phyloP scores from a whole-genome alignment of 768 basidiomycete genomes.

The Asterophora parasitica region DNA sequence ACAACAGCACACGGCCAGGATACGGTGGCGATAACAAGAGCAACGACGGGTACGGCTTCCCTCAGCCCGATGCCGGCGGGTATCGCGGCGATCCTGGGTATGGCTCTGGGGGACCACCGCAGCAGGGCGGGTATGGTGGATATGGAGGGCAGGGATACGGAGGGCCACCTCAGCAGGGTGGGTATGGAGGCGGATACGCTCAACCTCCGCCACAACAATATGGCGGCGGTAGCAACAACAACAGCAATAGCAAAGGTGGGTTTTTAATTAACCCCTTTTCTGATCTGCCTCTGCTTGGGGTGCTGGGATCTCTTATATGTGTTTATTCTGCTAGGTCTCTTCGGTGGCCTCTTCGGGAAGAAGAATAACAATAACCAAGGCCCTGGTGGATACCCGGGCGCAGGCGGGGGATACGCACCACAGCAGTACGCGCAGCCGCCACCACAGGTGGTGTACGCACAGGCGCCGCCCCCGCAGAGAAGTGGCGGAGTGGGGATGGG shows the following conservation, averaged over 20 bases:
- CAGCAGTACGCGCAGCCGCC: no score
- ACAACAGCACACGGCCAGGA: slow-evolving; percentile 20
- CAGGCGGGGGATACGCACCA: slow-evolving; percentile 29
- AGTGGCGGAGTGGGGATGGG: slow-evolving; percentile 4
- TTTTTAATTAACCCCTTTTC: not conserved
- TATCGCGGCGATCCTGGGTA: slow-evolving; percentile 19
- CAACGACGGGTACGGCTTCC: slow-evolving; percentile 20
- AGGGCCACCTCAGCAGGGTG: slow-evolving; percentile 16
- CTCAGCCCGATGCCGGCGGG: slow-evolving; percentile 15
- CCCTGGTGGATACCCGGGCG: not conserved
- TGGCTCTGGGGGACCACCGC: slow-evolving; percentile 21
- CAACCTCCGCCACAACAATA: slow-evolving; percentile 12
- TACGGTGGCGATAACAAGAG: slow-evolving; percentile 6
- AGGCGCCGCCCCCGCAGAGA: slow-evolving; percentile 19
- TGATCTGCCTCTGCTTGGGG: no score
- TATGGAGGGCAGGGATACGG: slow-evolving; percentile 18
- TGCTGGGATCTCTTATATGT: not conserved
- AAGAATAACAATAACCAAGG: no score
- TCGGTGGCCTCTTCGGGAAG: no score
- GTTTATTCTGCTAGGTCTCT: not conserved
- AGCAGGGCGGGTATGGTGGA: slow-evolving; percentile 15
- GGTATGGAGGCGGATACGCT: slow-evolving; percentile 3
- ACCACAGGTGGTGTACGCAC: slow-evolving; percentile 37
- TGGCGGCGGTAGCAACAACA: slow-evolving; percentile 5
- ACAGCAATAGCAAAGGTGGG: slow-evolving; percentile 9